Evolutionary conservation across 2,329 filamentous ascomycete genomes (phyloP).

Genomic region (Cucurbitaria berberidis): DNA sequence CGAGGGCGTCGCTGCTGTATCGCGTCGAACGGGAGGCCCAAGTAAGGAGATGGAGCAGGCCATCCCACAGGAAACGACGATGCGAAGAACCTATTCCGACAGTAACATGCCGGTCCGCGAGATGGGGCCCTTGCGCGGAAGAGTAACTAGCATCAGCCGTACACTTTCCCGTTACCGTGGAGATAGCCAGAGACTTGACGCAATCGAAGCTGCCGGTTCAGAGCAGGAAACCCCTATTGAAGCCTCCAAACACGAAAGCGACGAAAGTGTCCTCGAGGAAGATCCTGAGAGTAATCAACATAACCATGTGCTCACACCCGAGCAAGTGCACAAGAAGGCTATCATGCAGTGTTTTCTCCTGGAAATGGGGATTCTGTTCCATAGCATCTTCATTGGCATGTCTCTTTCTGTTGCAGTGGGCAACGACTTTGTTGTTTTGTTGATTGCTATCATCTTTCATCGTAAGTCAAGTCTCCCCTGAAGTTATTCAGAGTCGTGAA

Average conservation of each 20-base stretch:
- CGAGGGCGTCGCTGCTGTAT: conserved; percentile 41
- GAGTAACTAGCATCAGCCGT: conserved; percentile 36
- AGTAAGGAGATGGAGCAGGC: conserved; percentile 5
- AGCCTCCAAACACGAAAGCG: conserved; percentile 19
- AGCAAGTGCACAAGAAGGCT: conserved; percentile 38
- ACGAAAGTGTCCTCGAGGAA: conserved; percentile 30
- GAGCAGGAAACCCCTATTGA: conserved; percentile 55
- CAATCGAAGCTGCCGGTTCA: conserved; percentile 53
- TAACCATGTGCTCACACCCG: conserved; percentile 15
- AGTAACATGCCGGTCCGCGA: conserved; percentile 34
- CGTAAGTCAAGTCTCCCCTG: conserved; percentile 29
- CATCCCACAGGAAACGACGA: conserved; percentile 1
- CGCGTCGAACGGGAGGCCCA: conserved; percentile 18
- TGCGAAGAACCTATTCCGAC: conserved; percentile 27
- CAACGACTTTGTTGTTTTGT: conserved; percentile 62
- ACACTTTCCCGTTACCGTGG: conserved; percentile 38
- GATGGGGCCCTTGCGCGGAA: conserved; percentile 30
- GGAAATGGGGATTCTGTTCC: conserved; percentile 68
- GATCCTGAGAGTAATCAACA: conserved; percentile 30
- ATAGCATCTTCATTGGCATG: conserved; percentile 67
- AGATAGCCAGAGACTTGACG: conserved; percentile 29
- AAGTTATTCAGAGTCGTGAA: not conserved
- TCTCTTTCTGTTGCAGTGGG: conserved; percentile 62
- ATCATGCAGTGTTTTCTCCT: conserved; percentile 50
- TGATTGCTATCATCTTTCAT: conserved; percentile 67